phyloP scores from a whole-genome alignment of 257 asterid species.

The Rubia yunnanensis region DNA sequence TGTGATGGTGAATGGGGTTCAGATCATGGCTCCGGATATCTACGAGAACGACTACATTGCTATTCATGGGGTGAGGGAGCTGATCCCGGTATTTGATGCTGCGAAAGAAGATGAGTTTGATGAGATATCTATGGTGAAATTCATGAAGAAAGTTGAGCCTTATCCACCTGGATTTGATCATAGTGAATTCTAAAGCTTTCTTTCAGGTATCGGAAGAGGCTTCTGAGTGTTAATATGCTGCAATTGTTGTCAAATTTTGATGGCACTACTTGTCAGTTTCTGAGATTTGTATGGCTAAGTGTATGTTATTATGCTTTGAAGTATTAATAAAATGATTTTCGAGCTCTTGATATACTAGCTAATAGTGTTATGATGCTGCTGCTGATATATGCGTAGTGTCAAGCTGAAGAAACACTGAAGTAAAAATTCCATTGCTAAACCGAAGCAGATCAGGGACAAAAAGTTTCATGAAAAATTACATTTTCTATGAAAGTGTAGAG shows the following conservation, averaged over 20 bases:
- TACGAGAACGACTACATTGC: slow-evolving; percentile 44
- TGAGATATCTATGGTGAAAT: neutral
- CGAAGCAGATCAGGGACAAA: neutral
- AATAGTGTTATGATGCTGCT: too few relatives aligned
- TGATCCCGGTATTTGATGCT: slow-evolving; percentile 36
- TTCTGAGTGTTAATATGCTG: neutral
- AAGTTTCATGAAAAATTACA: neutral
- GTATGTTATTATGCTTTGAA: neutral
- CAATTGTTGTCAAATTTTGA: neutral
- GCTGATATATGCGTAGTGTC: too few relatives aligned
- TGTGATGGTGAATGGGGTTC: slow-evolving; percentile 55
- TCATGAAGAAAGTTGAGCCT: slow-evolving; percentile 4
- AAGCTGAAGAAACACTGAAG: too few relatives aligned
- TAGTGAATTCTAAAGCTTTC: slow-evolving; percentile 21
- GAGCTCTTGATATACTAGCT: too few relatives aligned
- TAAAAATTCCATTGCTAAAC: neutral
- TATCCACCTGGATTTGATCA: slow-evolving; percentile 15
- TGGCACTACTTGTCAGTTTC: neutral
- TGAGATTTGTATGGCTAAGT: neutral
- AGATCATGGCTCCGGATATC: slow-evolving; percentile 52
- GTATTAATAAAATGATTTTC: neutral
- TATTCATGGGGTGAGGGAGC: slow-evolving; percentile 52
- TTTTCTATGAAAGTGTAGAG: neutral
- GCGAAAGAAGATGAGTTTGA: slow-evolving; percentile 25
- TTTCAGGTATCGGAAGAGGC: neutral